Evolutionary conservation across 2,329 filamentous ascomycete species (phyloP).

Genomic region (Xylariaceae sp.): DNA sequence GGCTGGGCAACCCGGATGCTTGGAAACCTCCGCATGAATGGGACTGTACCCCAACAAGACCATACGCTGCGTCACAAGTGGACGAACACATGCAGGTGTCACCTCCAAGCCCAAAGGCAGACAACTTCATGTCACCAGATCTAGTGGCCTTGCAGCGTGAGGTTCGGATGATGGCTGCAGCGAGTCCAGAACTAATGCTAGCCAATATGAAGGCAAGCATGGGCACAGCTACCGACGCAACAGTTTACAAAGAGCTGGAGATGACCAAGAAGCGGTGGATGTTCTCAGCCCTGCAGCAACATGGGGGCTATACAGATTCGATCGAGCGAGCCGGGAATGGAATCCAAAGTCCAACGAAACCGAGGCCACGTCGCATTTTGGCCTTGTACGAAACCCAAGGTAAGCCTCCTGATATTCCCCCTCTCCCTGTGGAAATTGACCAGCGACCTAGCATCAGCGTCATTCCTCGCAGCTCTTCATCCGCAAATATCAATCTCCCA

Average conservation of each 20-base stretch:
- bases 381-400: constrained; percentile 49
- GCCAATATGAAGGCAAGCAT: constrained; percentile 51
- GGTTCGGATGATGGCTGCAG: constrained; percentile 50
- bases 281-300: constrained; percentile 49
- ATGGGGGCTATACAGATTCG: constrained; percentile 33
- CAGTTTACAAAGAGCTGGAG: constrained; percentile 46
- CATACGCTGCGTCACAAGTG: constrained; percentile 11
- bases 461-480: constrained; percentile 44
- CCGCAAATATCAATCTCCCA: constrained; percentile 39
- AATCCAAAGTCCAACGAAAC: constrained; percentile 11
- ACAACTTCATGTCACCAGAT: constrained; percentile 25
- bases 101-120: constrained; percentile 14
- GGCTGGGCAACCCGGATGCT: constrained; percentile 33
- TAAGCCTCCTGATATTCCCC: constrained; percentile 19
- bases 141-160: constrained; percentile 44
- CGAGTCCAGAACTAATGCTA: constrained; percentile 47
- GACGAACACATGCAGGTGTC: constrained; percentile 18
- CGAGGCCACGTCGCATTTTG: constrained; percentile 33
- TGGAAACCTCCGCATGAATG: constrained; percentile 44
- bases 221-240: constrained; percentile 39
- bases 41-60: constrained; percentile 30
- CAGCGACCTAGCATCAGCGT: constrained; percentile 37
- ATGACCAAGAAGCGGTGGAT: constrained; percentile 59
- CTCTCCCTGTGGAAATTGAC: too few relatives aligned
- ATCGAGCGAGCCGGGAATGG: constrained; percentile 7